Base-by-base conservation (phyloP, 225 moss, liverwort and hornwort species). In the Sphagnum contortum region DNA sequence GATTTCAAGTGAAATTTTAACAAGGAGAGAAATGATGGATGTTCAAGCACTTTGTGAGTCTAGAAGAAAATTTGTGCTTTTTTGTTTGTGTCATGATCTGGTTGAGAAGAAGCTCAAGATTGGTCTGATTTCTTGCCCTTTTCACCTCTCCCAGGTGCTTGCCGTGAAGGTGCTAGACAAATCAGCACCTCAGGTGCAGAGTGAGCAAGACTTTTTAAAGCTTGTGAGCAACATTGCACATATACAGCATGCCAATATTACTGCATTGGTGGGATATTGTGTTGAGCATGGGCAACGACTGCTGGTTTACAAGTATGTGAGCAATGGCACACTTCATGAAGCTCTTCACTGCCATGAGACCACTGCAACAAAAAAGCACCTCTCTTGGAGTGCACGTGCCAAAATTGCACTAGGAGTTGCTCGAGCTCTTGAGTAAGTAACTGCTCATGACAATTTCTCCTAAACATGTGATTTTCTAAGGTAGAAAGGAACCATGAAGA, bases 161-260 rank as follows among this genome's bases (percentile, higher is more conserved):
- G 90, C 90, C 50, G 85, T 90, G 55, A 90, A 90, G 81, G 87
- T 87, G 69, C 75, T 90, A 53, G 87, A 90, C 64, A 78, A 84
- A 48, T 80, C 87, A 69, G 88, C 87, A 63, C 75, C 85, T 48
- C 55, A 82, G 61, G 77, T 90, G 56, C 80, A 85, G 50, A 87
- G 83, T 62, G 87, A 90, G 74, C 78, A 81, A 50, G 87, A 87
- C 55, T 90, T 90, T 66, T 80, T 90, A 65, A 67, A 74, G 44
- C 78, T 87, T 12, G 78, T 90, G 66, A 82, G 79, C 9, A 69
- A 68, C 61, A 87, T 90, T 73, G 82, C 90, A 55, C 77, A 73
- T 66, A 29, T 29, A 29, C 29, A 29, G 29, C 29, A 29, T 29
- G 29, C 29, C 29, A 29, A 29, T 29, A 29, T 29, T 29, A 29